These are phyloP conservation scores for Yamagishiella unicocca DNA, from an alignment of 139 green algal species.

Conservation along the genomic window DNA sequence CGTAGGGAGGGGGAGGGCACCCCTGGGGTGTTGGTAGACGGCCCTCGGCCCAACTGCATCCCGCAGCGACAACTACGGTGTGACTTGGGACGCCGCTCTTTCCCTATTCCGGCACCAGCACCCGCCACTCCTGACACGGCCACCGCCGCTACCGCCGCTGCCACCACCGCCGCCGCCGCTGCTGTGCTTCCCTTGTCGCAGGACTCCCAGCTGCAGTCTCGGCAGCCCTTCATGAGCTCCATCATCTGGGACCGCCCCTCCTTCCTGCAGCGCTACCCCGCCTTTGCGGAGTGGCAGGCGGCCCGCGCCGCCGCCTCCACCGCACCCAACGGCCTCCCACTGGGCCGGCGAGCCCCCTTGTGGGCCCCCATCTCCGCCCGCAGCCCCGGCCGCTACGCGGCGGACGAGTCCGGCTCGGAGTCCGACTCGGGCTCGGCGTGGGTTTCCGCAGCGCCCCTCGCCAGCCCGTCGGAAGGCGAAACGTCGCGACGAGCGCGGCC, in stretches of 20 bases:
- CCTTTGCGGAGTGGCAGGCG: conserved; percentile 28
- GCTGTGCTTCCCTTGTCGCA: background rate
- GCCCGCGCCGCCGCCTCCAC: background rate
- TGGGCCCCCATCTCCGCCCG: background rate
- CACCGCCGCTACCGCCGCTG: background rate
- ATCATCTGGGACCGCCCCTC: conserved; percentile 27
- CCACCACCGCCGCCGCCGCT: background rate
- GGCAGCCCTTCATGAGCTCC: background rate
- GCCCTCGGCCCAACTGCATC: too few species aligned
- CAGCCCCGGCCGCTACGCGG: too few species aligned
- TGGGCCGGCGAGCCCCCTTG: background rate
- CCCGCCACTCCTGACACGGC: background rate
- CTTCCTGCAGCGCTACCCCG: conserved; percentile 26
- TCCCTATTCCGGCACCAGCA: too few species aligned
- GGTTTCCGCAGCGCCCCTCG: background rate
- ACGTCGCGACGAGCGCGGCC: background rate
- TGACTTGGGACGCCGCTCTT: too few species aligned
- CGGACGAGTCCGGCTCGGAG: too few species aligned
- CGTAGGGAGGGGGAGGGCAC: too few species aligned
- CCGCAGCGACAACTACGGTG: background rate
- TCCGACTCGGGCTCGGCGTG: background rate
- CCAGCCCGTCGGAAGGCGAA: background rate
- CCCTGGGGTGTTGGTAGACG: too few species aligned
- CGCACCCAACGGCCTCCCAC: conserved; percentile 27
- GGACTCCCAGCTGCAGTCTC: conserved; percentile 10